Conservation (phyloP, 768 basidiomycete species). For the Tulasnella sp. region DNA sequence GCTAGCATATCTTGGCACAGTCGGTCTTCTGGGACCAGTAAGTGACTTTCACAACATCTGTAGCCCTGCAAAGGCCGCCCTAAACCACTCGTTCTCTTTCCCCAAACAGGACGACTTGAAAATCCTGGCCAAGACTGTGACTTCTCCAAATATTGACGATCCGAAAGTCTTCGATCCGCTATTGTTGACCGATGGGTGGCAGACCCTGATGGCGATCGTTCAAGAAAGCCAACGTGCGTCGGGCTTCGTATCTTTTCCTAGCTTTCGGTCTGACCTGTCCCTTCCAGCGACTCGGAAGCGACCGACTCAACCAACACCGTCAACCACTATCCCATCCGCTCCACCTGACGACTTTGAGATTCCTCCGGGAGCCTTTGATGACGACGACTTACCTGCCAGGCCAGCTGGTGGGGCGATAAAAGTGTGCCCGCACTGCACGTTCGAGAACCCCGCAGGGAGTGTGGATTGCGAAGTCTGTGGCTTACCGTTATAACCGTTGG, state of each 20-base stretch:
- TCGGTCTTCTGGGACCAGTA: conserved; percentile 75
- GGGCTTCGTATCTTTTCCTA: neutral
- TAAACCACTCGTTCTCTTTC: neutral
- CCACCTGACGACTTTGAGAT: conserved; percentile 76
- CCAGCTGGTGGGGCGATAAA: conserved; percentile 43
- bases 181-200: conserved; percentile 75
- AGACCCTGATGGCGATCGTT: conserved; percentile 80
- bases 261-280: neutral
- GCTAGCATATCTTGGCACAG: conserved; percentile 77
- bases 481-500: conserved; percentile 71
- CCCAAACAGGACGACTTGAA: conserved; percentile 68
- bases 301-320: conserved; percentile 26
- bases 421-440: conserved; percentile 90
- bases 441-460: conserved; percentile 73
- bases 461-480: conserved; percentile 94
- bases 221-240: conserved; percentile 76
- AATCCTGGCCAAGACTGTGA: conserved; percentile 63
- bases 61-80: conserved; percentile 29
- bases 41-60: conserved; percentile 39
- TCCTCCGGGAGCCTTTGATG: conserved; percentile 60
- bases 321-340: conserved; percentile 55
- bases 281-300: conserved; percentile 23
- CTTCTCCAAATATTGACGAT: conserved; percentile 67
- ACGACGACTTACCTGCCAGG: conserved; percentile 38
- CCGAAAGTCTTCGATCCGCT: conserved; percentile 64